phyloP scores from a whole-genome alignment of 345 rosid species.

The Gossypium anomalum region DNA sequence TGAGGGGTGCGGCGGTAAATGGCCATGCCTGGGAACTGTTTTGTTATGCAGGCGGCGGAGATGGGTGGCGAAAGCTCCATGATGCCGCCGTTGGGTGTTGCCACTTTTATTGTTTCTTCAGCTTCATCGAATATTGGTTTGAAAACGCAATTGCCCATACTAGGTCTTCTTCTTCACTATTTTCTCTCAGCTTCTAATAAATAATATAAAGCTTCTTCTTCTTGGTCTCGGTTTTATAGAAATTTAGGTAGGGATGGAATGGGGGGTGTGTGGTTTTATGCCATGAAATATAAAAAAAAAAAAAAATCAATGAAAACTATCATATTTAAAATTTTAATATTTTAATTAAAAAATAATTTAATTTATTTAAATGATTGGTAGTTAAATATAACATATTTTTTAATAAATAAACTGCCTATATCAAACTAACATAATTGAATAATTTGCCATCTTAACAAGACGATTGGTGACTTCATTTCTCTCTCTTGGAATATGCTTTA shows the following conservation, averaged over 20 bases:
- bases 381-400: too few species aligned
- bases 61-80: slow-evolving; percentile 70
- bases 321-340: too few species aligned
- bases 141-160: slow-evolving; percentile 74
- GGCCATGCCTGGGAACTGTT: slow-evolving; percentile 70
- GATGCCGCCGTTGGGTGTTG: slow-evolving; percentile 61
- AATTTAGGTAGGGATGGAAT: background rate
- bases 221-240: background rate
- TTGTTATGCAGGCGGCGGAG: slow-evolving; percentile 60
- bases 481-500: too few species aligned
- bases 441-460: too few species aligned
- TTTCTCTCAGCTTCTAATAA: background rate
- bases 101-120: slow-evolving; percentile 47
- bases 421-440: too few species aligned
- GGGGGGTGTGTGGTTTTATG: too few species aligned
- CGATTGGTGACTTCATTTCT: too few species aligned
- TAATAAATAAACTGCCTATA: too few species aligned
- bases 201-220: background rate
- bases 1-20: slow-evolving; percentile 45
- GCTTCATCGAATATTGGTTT: slow-evolving; percentile 40
- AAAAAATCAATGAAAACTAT: too few species aligned
- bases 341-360: too few species aligned
- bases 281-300: too few species aligned
- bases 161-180: background rate
- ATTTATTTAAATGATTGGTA: too few species aligned